Evolutionary conservation across 2,329 filamentous ascomycete species (phyloP).

Genomic region (Drechslerella dactyloides): DNA sequence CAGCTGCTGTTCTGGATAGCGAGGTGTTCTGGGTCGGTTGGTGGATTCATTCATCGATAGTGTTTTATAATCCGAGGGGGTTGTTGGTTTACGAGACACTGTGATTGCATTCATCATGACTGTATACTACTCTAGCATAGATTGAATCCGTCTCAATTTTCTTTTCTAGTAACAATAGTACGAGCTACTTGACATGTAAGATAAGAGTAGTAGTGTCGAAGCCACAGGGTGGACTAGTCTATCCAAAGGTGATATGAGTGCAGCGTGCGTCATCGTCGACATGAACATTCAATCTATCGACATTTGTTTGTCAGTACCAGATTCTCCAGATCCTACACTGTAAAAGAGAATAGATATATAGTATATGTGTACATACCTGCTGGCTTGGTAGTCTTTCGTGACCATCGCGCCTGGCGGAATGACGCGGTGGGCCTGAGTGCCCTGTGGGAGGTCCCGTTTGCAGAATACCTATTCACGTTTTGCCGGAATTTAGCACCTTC

Average conservation of each 20-base stretch:
- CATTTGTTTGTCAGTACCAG: background rate
- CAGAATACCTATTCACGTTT: slow-evolving; percentile 43
- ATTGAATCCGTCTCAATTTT: background rate
- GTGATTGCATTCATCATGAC: background rate
- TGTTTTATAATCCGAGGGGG: slow-evolving; percentile 8
- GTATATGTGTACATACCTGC: slow-evolving; percentile 47
- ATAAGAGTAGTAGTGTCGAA: background rate
- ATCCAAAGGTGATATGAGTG: slow-evolving; percentile 53
- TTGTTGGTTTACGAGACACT: background rate
- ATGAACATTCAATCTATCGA: slow-evolving; percentile 54
- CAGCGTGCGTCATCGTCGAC: slow-evolving; percentile 52
- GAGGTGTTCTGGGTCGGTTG: slow-evolving; percentile 29
- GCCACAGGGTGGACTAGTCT: background rate
- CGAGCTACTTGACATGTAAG: too few relatives aligned
- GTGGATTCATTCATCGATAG: background rate
- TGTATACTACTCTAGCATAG: slow-evolving; percentile 5
- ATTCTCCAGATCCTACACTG: background rate
- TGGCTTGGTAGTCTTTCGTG: slow-evolving; percentile 52
- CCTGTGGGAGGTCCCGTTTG: slow-evolving; percentile 53
- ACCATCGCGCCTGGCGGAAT: slow-evolving; percentile 50
- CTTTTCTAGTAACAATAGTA: too few relatives aligned
- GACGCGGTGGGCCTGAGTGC: slow-evolving; percentile 49
- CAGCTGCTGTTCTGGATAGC: slow-evolving; percentile 29
- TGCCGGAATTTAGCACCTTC: too few relatives aligned
- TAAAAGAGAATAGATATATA: background rate